Base-by-base conservation (phyloP, 106 monocot genomes). In the Triglochin maritima region DNA sequence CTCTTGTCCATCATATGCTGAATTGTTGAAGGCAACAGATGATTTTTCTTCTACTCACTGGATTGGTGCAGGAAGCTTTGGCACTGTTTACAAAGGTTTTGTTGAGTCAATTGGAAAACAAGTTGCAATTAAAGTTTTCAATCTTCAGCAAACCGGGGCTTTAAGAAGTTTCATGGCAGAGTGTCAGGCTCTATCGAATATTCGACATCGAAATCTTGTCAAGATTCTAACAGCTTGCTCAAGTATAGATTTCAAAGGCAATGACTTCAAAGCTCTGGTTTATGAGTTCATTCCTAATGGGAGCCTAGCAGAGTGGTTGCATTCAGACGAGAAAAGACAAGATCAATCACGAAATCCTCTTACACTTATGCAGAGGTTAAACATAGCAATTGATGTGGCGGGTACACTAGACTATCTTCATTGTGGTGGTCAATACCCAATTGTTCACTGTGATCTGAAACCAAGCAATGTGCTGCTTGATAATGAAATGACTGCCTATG, bases 221-320 rank as follows among this genome's bases (percentile, higher is more conserved):
- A 69, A 60, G 10, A 61, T 62, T 9, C 3, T 76, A 11, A 69
- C 61, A 15, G 59, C 62, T 9, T 68, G 68, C 44, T 68, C 69
- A 11, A 60, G 50, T 8, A 45, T 15, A 4, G 75, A 69, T 29
- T 29, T 50, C 5, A 14, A 68, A 17, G 68, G 69, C 4, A 76
- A 76, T 47, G 68, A 76, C 11, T 76, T 76, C 75, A 52, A 45
- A 57, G 75, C 75, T 1, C 50, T 76, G 3, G 75, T 76, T 3
- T 76, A 76, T 43, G 75, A 76, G 54, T 63, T 54, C 46, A 46
- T 76, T 50, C 62, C 75, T 3, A 76, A 69, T 49, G 69, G 75
- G 2, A 69, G 50, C 14, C 75, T 76, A 0, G 75, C 68, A 0
- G 16, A 46, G 29, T 76, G 62, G 75, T 15, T 76, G 44, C 45